Percentiles rank a stretch among this genome's conserved stretches.
Evolutionary conservation across 2,329 filamentous ascomycete species (phyloP).

Genomic region (Diaporthe batatas): DNA sequence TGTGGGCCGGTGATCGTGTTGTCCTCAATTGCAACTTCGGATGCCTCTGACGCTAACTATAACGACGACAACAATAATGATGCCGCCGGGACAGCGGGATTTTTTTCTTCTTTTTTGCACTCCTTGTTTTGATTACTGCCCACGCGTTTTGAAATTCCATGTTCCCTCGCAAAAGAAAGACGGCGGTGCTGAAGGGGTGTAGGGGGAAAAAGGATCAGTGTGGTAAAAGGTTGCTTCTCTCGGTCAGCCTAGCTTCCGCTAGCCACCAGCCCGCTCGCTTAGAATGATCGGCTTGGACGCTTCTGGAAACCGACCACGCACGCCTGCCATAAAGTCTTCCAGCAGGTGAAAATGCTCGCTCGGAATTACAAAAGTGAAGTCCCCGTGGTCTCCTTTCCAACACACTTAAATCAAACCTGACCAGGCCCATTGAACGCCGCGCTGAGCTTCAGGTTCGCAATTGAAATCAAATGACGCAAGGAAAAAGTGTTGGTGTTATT

Average conservation of each 20-base stretch:
- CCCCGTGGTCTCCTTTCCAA: slow-evolving; percentile 19
- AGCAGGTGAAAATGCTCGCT: slow-evolving; percentile 1
- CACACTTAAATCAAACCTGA: slow-evolving; percentile 31
- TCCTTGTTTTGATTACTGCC: background rate
- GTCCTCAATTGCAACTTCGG: background rate
- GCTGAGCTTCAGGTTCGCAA: slow-evolving; percentile 38
- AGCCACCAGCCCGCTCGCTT: background rate
- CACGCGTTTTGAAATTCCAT: background rate
- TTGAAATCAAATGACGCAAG: slow-evolving; percentile 36
- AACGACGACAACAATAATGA: too few relatives aligned
- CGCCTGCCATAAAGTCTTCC: background rate
- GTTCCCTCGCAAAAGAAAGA: background rate
- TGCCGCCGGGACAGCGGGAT: background rate
- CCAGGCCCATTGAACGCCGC: slow-evolving; percentile 40
- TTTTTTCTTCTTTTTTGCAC: background rate
- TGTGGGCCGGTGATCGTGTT: background rate
- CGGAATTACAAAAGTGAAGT: background rate
- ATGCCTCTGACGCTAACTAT: background rate
- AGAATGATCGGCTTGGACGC: background rate
- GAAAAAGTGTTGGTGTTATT: slow-evolving; percentile 35
- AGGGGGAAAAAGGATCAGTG: background rate
- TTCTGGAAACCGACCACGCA: background rate
- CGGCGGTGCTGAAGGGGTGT: background rate
- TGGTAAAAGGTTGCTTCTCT: background rate
- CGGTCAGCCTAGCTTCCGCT: background rate